phyloP scores from a whole-genome alignment of 768 basidiomycete genomes.

The Ramaria rubella region DNA sequence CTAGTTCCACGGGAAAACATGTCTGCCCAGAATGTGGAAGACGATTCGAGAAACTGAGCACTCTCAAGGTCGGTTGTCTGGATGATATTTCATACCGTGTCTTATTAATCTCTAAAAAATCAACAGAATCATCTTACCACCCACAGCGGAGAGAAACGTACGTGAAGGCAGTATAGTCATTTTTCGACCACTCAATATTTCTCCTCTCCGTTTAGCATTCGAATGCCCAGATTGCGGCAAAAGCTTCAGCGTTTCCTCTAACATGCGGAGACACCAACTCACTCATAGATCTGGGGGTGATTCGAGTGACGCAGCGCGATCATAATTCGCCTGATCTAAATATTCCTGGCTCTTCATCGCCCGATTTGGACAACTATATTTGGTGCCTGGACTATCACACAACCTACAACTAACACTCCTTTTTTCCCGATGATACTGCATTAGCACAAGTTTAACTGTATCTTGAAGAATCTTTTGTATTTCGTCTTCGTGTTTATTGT shows the following conservation, averaged over 20 bases:
- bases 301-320: background rate
- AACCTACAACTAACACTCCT: background rate
- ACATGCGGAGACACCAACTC: constrained; percentile 11
- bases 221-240: constrained; percentile 11
- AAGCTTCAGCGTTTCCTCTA: constrained; percentile 8
- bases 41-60: constrained; percentile 11
- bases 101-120: background rate
- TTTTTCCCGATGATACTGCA: background rate
- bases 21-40: constrained; percentile 1
- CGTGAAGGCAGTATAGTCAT: background rate
- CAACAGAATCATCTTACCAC: constrained; percentile 9
- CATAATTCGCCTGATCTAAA: background rate
- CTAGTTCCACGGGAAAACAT: constrained; percentile 6
- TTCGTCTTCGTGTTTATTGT: background rate
- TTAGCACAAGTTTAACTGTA: background rate
- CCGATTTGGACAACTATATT: background rate
- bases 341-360: background rate
- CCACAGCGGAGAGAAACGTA: constrained; percentile 12
- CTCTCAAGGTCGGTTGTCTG: constrained; percentile 4
- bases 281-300: background rate
- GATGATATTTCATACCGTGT: background rate
- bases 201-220: background rate
- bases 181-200: background rate
- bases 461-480: background rate
- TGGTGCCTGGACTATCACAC: background rate